These are phyloP conservation scores for Penicillium daleae DNA, from an alignment of 495 filamentous ascomycete genomes.

Conservation along the genomic window DNA sequence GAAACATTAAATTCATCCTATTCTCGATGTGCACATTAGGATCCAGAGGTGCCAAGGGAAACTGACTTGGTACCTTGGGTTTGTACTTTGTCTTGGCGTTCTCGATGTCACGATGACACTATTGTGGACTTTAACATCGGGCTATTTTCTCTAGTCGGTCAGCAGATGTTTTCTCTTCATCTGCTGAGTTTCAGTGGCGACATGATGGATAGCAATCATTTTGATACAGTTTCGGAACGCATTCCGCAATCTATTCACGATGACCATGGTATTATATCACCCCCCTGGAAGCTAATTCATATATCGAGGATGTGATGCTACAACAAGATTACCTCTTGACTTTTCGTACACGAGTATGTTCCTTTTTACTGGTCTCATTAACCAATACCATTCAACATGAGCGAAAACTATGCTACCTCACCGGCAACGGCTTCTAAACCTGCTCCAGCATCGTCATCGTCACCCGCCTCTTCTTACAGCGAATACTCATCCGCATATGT, in stretches of 20 bases:
- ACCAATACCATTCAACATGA: neutral
- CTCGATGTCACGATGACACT: slow-evolving; percentile 2
- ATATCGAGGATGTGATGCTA: neutral
- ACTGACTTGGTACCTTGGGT: too few species aligned
- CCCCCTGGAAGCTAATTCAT: neutral
- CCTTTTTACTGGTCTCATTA: neutral
- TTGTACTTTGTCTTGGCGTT: too few species aligned
- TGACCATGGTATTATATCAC: neutral
- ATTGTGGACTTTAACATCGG: neutral
- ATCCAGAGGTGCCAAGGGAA: too few species aligned
- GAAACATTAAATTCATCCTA: neutral
- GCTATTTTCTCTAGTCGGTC: neutral
- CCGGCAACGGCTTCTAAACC: neutral
- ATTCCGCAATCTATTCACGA: neutral
- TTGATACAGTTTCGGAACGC: neutral
- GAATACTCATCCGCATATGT: neutral
- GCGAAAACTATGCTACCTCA: neutral
- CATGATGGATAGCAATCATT: neutral
- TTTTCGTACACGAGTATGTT: neutral
- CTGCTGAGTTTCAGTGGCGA: neutral
- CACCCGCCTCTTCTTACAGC: neutral
- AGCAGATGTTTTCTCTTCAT: neutral
- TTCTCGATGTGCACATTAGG: neutral
- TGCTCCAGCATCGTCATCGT: neutral
- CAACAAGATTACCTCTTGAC: neutral